A percentile compares a stretch with the other conserved stretches of the same genome.
Evolutionary conservation across 2,329 filamentous ascomycete genomes (phyloP).

Genomic region (Fusarium xylarioides): DNA sequence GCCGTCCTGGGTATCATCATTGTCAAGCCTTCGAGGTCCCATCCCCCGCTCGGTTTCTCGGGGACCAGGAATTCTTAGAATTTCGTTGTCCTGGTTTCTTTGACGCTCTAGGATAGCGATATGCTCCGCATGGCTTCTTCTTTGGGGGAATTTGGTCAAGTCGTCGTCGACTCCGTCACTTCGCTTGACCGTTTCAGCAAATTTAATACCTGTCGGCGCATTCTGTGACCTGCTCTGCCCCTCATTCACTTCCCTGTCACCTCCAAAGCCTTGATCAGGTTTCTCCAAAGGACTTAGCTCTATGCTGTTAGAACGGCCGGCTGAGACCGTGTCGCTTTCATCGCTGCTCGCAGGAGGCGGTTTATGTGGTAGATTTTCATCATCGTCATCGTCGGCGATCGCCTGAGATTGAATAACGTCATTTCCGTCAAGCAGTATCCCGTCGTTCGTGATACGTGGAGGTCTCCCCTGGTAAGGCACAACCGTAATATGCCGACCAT

Average conservation of each 20-base stretch:
- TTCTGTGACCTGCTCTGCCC: conserved; percentile 17
- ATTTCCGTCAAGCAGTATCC: conserved; percentile 57
- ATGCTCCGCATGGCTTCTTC: conserved; percentile 74
- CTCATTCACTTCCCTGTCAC: conserved; percentile 13
- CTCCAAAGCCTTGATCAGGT: conserved; percentile 24
- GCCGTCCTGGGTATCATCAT: conserved; percentile 50
- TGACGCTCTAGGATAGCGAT: conserved; percentile 90
- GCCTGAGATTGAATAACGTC: conserved; percentile 39
- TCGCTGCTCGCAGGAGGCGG: conserved; percentile 39
- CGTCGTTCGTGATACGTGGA: conserved; percentile 69
- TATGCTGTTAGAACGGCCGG: conserved; percentile 40
- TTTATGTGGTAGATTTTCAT: conserved; percentile 42
- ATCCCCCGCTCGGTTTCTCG: conserved; percentile 88
- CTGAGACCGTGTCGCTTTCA: conserved; percentile 52
- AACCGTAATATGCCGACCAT: conserved; percentile 71
- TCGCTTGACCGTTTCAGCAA: conserved; percentile 72
- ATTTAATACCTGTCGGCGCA: conserved; percentile 63
- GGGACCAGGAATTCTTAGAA: conserved; percentile 89
- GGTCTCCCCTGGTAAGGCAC: conserved; percentile 65
- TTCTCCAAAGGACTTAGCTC: conserved; percentile 37
- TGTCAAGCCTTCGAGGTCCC: conserved; percentile 66
- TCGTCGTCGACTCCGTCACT: conserved; percentile 65
- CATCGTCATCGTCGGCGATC: conserved; percentile 45
- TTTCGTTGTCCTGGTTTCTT: conserved; percentile 76
- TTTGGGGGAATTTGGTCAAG: conserved; percentile 52